These are phyloP conservation scores for Rosa lucieae DNA, from an alignment of 306 rosid genomes.

Conservation along the genomic window DNA sequence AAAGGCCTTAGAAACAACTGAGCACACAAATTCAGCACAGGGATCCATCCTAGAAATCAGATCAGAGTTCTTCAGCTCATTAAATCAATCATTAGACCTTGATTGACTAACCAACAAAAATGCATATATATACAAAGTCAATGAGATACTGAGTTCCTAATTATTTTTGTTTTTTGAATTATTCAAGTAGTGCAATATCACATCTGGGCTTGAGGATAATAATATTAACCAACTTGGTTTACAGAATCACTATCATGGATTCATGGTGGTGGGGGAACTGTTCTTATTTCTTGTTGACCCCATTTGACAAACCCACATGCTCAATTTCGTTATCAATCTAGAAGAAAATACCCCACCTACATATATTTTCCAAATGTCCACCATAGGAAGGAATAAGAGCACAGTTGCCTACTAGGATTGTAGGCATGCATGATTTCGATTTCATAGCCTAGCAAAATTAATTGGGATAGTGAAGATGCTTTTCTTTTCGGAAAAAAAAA, in stretches of 20 bases:
- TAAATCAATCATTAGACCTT: background rate
- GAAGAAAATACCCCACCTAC: slow-evolving; percentile 41
- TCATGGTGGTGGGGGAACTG: slow-evolving; percentile 41
- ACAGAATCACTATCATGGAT: slow-evolving; percentile 29
- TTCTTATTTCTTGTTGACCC: slow-evolving; percentile 29
- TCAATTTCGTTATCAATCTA: slow-evolving; percentile 23
- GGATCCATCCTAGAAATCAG: too few species aligned
- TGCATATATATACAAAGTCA: background rate
- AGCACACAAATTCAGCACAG: too few species aligned
- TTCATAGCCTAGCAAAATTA: slow-evolving; percentile 20
- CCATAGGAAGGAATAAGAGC: slow-evolving; percentile 26
- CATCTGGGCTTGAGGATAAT: slow-evolving; percentile 1
- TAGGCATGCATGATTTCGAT: slow-evolving; percentile 42
- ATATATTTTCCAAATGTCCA: slow-evolving; percentile 21
- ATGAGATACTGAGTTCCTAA: background rate
- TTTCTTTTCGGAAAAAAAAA: slow-evolving; percentile 20
- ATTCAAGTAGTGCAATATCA: background rate
- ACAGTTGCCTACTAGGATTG: slow-evolving; percentile 37
- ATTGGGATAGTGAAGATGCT: slow-evolving; percentile 34
- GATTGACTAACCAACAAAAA: background rate
- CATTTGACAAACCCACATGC: slow-evolving; percentile 36
- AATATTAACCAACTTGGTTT: slow-evolving; percentile 23
- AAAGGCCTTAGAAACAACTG: too few species aligned
- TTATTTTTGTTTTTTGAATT: background rate
- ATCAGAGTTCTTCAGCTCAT: too few species aligned